phyloP scores from a whole-genome alignment of 352 stramenopile genomes.

The Phytopythium litorale region DNA sequence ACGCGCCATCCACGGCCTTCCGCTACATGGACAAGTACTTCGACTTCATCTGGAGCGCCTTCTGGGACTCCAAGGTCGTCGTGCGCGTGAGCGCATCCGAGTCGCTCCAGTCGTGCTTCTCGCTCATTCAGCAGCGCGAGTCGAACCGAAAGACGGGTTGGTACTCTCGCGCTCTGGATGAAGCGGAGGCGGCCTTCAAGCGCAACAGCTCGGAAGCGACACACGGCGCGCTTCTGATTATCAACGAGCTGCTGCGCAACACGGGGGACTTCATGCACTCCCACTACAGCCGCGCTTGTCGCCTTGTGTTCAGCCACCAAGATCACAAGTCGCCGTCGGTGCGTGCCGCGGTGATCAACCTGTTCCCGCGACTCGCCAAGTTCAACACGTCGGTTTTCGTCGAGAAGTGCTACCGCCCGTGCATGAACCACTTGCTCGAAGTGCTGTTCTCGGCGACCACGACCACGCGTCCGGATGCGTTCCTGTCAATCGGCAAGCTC shows the following conservation, averaged over 20 bases:
- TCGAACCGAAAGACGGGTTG: conserved; percentile 81
- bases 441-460: conserved; percentile 78
- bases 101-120: conserved; percentile 82
- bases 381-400: conserved; percentile 87
- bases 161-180: conserved; percentile 77
- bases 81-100: conserved; percentile 79
- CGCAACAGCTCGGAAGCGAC: conserved; percentile 73
- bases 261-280: conserved; percentile 88
- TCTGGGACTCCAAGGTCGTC: conserved; percentile 79
- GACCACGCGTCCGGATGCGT: conserved; percentile 67
- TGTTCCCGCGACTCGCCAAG: conserved; percentile 83
- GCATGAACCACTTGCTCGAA: conserved; percentile 83
- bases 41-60: conserved; percentile 88
- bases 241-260: conserved; percentile 86
- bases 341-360: conserved; percentile 77
- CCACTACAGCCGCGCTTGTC: conserved; percentile 70
- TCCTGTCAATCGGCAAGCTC: conserved; percentile 85
- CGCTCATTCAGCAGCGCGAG: conserved; percentile 85
- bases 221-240: conserved; percentile 77
- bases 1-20: conserved; percentile 82
- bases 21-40: conserved; percentile 90
- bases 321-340: conserved; percentile 80
- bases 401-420: conserved; percentile 76
- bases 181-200: conserved; percentile 71
- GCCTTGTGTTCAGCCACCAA: conserved; percentile 70